Conservation (phyloP, 2,329 filamentous ascomycete species). For the Leptographium radiaticola region DNA sequence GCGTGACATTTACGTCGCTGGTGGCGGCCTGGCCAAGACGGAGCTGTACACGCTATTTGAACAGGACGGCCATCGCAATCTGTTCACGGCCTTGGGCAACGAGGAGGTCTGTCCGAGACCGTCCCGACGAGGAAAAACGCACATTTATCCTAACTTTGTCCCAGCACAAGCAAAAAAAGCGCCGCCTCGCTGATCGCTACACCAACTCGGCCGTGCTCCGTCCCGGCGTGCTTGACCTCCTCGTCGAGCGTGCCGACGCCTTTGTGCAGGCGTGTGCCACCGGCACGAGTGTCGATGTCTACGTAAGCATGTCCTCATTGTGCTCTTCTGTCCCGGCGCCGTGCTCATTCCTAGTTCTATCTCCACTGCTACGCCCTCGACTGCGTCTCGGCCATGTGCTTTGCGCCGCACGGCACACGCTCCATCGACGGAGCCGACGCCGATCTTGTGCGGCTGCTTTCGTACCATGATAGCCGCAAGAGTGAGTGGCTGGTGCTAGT, state of each 20-base stretch:
- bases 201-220: slow-evolving; percentile 3
- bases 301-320: not conserved
- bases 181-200: slow-evolving; percentile 3
- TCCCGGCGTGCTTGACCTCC: not conserved
- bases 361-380: slow-evolving; percentile 8
- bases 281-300: slow-evolving; percentile 1
- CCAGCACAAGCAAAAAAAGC: slow-evolving; percentile 4
- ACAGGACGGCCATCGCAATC: slow-evolving; percentile 2
- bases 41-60: slow-evolving; percentile 5
- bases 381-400: slow-evolving; percentile 5
- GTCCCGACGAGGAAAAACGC: too few relatives aligned
- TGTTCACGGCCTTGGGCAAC: slow-evolving; percentile 3
- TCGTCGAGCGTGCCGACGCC: slow-evolving; percentile 5
- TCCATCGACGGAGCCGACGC: slow-evolving; percentile 5
- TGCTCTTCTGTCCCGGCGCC: not conserved
- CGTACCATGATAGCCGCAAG: slow-evolving; percentile 6
- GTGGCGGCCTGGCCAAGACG: slow-evolving; percentile 5
- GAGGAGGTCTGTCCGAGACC: not conserved
- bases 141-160: not conserved
- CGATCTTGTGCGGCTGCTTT: slow-evolving; percentile 2
- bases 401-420: slow-evolving; percentile 4
- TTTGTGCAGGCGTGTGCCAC: slow-evolving; percentile 1
- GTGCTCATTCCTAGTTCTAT: not conserved
- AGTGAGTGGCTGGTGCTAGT: not conserved
- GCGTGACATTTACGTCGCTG: slow-evolving; percentile 1